phyloP scores from a whole-genome alignment of 495 filamentous ascomycete genomes.

The Penicillium antarcticum region DNA sequence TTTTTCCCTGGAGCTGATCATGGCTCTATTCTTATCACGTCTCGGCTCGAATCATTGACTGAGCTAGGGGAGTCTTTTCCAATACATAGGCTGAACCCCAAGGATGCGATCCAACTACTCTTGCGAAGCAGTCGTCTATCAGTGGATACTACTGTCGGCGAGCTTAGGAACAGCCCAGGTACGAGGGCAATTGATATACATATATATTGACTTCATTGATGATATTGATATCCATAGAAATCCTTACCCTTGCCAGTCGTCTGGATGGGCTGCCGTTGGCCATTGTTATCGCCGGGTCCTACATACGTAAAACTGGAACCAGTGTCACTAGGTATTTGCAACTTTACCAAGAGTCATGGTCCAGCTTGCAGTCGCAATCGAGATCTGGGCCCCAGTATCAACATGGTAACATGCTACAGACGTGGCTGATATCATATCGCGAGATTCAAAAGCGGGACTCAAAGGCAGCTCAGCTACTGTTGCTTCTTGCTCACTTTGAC shows the following conservation, averaged over 20 bases:
- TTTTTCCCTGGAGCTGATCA: constrained; percentile 37
- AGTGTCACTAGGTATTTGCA: constrained; percentile 32
- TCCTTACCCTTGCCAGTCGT: constrained; percentile 16
- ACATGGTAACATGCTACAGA: constrained; percentile 39
- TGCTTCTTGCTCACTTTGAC: constrained; percentile 45
- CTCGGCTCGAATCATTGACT: constrained; percentile 29
- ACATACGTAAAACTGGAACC: constrained; percentile 34
- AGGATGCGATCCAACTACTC: constrained; percentile 21
- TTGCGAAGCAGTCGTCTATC: constrained; percentile 15
- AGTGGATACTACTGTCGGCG: not conserved
- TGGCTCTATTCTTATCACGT: constrained; percentile 41
- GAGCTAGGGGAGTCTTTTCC: constrained; percentile 26
- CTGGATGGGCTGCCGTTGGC: constrained; percentile 43
- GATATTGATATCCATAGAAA: constrained; percentile 20
- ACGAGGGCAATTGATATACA: not conserved
- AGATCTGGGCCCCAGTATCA: constrained; percentile 27
- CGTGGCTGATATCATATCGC: constrained; percentile 44
- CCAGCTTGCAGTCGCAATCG: constrained; percentile 27
- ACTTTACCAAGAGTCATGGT: constrained; percentile 40
- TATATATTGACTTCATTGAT: not conserved
- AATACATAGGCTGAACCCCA: constrained; percentile 15
- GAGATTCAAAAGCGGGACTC: constrained; percentile 33
- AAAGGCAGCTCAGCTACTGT: constrained; percentile 36
- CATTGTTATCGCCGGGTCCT: constrained; percentile 40
- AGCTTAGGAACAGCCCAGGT: constrained; percentile 13